Evolutionary conservation across 2,329 filamentous ascomycete species (phyloP), one percentile per base, ranked within the genome.

Genomic region (Camptophora hylomeconis): DNA sequence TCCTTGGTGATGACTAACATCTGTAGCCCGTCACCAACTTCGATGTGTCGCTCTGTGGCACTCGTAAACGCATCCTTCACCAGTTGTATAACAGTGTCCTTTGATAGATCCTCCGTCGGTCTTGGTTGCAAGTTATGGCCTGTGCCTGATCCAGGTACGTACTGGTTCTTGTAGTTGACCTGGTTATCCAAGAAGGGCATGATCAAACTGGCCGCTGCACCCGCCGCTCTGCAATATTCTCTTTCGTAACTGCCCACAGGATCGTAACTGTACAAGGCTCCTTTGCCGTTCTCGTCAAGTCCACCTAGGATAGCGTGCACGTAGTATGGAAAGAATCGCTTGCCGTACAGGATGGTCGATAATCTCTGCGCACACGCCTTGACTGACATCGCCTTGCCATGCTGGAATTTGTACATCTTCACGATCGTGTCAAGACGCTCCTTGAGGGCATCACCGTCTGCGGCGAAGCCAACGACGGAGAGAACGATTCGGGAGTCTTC

Each of bases 151-250:
- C 78, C 81, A 7, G 87, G 84, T 32, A 89, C 68, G 54, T 93
- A 92, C 65, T 94, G 87, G 57, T 98, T 98, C 72, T 94, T 98
- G 68, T 87, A 87, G 64, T 95, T 95, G 65, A 98, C 89, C 61
- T 98, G 92, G 57, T 98, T 98, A 58, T 98, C 89, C 50, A 98
- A 62, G 68, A 98, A 98, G 2, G 89, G 89, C 81, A 94, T 98
- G 60, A 98, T 98, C 57, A 98, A 63, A 49, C 81, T 89, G 30
- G 83, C 79, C 12, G 86, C 86, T 9, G 89, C 86, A 47, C 89
- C 89, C 22, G 82, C 89, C 19, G 89, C 86, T 42, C 87, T 75
- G 63, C 86, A 94, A 62, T 92, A 82, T 62, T 98, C 89, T 42
- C 89, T 69, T 67, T 98, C 89, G 61, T 95, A 98, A 54, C 82